A percentile compares a stretch with the other conserved stretches of the same genome.
These are phyloP conservation scores for Fusarium robinianum DNA, from an alignment of 2,329 filamentous ascomycete species.

Conservation along the genomic window DNA sequence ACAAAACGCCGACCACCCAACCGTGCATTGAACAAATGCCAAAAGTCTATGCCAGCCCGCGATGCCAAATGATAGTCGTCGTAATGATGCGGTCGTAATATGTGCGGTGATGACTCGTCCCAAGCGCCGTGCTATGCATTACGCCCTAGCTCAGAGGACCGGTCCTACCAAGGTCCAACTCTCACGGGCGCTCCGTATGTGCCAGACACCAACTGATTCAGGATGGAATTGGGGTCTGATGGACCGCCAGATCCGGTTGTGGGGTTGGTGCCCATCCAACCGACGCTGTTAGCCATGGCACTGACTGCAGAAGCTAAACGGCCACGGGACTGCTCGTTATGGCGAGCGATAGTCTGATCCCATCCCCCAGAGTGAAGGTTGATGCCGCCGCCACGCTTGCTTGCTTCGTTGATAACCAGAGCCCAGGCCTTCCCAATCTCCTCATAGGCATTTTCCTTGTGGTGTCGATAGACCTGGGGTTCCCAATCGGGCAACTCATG, in stretches of 20 bases:
- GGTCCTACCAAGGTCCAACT: conserved; percentile 63
- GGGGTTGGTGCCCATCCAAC: conserved; percentile 69
- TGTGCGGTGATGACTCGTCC: conserved; percentile 35
- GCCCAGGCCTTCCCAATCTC: conserved; percentile 95
- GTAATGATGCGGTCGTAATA: conserved; percentile 41
- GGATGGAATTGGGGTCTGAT: conserved; percentile 59
- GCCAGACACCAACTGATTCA: conserved; percentile 65
- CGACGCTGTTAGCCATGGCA: conserved; percentile 73
- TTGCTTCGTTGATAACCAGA: conserved; percentile 85
- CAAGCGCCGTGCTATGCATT: conserved; percentile 35
- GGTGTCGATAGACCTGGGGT: conserved; percentile 82
- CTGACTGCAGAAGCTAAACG: conserved; percentile 79
- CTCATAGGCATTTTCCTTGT: conserved; percentile 95
- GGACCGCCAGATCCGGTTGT: conserved; percentile 29
- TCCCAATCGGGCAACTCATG: conserved; percentile 92
- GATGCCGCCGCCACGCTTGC: conserved; percentile 89
- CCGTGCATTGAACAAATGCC: conserved; percentile 36
- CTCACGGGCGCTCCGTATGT: conserved; percentile 63
- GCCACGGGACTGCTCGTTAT: conserved; percentile 85
- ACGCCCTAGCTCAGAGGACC: conserved; percentile 1
- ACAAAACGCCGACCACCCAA: conserved; percentile 42
- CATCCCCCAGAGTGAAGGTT: conserved; percentile 87
- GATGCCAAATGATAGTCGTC: conserved; percentile 42
- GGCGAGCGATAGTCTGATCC: conserved; percentile 85
- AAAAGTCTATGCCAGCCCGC: conserved; percentile 45